A percentile compares a stretch with the other conserved stretches of the same genome.
Evolutionary conservation across 805 yeast genomes (phyloP).

Genomic region (Saccharomycopsis fermentans): DNA sequence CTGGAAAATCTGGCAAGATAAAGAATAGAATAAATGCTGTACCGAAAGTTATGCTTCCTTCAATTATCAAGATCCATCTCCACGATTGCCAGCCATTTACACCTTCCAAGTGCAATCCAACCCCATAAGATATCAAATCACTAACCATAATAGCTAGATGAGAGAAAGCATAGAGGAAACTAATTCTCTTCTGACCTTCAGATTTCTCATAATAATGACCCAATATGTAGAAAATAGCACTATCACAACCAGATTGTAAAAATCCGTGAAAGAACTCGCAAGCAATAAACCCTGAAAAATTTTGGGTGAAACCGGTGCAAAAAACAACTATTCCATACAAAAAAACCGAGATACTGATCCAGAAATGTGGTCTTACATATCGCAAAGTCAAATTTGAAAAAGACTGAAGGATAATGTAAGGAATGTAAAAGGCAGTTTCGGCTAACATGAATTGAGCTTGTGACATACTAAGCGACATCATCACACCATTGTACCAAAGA

Average conservation of each 20-base stretch:
- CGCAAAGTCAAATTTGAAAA: conserved; percentile 32
- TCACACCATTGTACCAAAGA: conserved; percentile 57
- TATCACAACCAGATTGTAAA: conserved; percentile 36
- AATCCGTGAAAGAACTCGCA: conserved; percentile 36
- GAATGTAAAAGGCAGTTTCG: conserved; percentile 45
- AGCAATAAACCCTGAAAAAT: conserved; percentile 30
- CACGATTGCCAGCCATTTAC: conserved; percentile 30
- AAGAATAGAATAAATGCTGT: conserved; percentile 28
- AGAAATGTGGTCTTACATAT: conserved; percentile 32
- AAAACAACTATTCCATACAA: conserved; percentile 33
- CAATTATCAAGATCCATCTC: conserved; percentile 45
- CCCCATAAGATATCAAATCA: conserved; percentile 6
- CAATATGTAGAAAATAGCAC: conserved; percentile 35
- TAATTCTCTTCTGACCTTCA: conserved; percentile 33
- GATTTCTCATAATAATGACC: conserved; percentile 33
- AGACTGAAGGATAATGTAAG: conserved; percentile 13
- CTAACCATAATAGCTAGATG: conserved; percentile 2
- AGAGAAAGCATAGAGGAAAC: conserved; percentile 20
- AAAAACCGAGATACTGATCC: conserved; percentile 32
- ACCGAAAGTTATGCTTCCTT: conserved; percentile 34
- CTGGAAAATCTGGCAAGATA: conserved; percentile 46
- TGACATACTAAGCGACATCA: conserved; percentile 38
- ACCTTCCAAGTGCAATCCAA: conserved; percentile 25
- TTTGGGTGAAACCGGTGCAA: conserved; percentile 34
- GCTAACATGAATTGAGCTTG: conserved; percentile 55